phyloP scores from a whole-genome alignment of 768 basidiomycete genomes.

The Amanita molliuscula region DNA sequence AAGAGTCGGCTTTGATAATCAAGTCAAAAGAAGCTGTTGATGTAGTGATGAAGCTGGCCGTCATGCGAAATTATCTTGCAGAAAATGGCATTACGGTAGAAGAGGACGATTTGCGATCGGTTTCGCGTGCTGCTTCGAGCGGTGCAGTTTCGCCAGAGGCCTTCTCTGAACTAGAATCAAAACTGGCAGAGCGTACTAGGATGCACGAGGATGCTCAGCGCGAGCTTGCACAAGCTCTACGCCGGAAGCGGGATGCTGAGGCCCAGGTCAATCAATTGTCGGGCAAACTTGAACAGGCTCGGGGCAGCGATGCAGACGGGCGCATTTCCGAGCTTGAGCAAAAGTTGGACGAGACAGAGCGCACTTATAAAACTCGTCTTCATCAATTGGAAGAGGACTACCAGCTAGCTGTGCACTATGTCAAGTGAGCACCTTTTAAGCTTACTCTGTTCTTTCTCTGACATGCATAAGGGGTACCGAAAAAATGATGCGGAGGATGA shows the following conservation, averaged over 20 bases:
- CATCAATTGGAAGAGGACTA: conserved; percentile 93
- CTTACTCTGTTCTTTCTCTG: background rate
- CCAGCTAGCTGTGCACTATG: conserved; percentile 92
- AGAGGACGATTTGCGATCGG: conserved; percentile 52
- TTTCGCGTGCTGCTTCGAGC: conserved; percentile 22
- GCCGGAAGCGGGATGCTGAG: conserved; percentile 68
- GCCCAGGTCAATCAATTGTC: conserved; percentile 54
- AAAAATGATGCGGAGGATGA: conserved; percentile 95
- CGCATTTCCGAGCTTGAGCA: conserved; percentile 60
- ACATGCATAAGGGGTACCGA: conserved; percentile 70
- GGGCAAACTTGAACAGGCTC: conserved; percentile 55
- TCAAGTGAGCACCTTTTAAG: conserved; percentile 63
- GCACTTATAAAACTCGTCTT: conserved; percentile 67
- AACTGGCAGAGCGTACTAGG: conserved; percentile 63
- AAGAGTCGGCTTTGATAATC: conserved; percentile 56
- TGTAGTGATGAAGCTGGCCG: conserved; percentile 59
- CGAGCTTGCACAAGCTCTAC: conserved; percentile 56
- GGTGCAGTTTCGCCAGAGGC: conserved; percentile 29
- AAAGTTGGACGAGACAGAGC: conserved; percentile 71
- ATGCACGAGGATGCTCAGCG: conserved; percentile 68
- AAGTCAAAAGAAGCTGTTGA: conserved; percentile 59
- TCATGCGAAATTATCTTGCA: conserved; percentile 77
- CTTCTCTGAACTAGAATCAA: conserved; percentile 66
- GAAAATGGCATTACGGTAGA: conserved; percentile 80
- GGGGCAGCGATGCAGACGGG: conserved; percentile 40